These are phyloP conservation scores for Apiotrichum akiyoshidainum DNA, from an alignment of 1,284 basidiomycete species.

Conservation along the genomic window DNA sequence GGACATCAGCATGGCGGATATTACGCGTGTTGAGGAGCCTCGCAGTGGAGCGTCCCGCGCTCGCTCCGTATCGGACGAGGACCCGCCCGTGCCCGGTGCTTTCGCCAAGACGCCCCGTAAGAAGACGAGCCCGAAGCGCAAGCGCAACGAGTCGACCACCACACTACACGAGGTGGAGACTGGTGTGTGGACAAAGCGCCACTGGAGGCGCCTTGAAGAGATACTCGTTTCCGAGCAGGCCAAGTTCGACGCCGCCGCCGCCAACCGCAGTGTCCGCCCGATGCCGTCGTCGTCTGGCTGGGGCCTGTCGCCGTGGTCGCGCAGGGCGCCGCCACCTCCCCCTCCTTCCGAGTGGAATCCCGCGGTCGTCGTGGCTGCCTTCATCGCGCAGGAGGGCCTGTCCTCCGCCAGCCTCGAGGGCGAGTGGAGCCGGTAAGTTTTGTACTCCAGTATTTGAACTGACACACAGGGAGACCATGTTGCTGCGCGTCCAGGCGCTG, in stretches of 20 bases:
- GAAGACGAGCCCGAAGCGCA: conserved; percentile 10
- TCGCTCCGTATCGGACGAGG: neutral
- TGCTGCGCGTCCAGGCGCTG: conserved; percentile 7
- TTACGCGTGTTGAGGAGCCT: too few relatives aligned
- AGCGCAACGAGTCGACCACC: neutral
- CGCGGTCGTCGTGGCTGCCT: conserved; percentile 11
- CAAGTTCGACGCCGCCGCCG: conserved; percentile 26
- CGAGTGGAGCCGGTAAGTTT: conserved; percentile 13
- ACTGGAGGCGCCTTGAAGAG: conserved; percentile 42
- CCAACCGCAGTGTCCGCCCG: too few relatives aligned
- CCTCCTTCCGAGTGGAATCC: conserved; percentile 4
- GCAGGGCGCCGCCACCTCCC: neutral
- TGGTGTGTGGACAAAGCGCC: conserved; percentile 30
- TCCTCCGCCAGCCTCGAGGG: conserved; percentile 8
- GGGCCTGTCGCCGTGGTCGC: conserved; percentile 1
- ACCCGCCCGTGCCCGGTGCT: conserved; percentile 23
- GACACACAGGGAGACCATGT: neutral
- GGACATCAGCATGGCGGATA: neutral
- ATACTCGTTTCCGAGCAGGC: conserved; percentile 31
- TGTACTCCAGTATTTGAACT: neutral
- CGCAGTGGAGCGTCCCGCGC: neutral
- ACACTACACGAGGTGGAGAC: too few relatives aligned
- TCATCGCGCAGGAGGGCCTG: conserved; percentile 1
- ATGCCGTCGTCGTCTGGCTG: conserved; percentile 19
- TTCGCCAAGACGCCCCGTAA: conserved; percentile 12